Base-by-base conservation (phyloP, 805 yeast genomes). In the Pichia sporocuriosa region DNA sequence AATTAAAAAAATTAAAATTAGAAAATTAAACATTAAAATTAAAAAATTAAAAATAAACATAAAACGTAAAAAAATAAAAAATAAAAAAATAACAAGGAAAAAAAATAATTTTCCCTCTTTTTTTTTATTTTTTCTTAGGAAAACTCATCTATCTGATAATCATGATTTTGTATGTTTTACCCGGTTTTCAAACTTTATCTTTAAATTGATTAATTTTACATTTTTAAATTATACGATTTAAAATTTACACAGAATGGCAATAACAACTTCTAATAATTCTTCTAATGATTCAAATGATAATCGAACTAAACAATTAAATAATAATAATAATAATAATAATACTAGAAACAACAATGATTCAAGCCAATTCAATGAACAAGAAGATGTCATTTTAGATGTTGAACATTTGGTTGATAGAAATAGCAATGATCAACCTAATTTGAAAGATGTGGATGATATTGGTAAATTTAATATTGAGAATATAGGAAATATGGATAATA, bases 401-500 rank as follows among this genome's bases (percentile, higher is more conserved):
- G 6, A 12, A 26, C 29, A 12, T 7, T 13, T 6, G 13, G 29
- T 26, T 9, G 13, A 15, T 11, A 26, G 13, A 12, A 12, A 6
- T 15, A 26, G 13, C 29, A 15, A 26, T 12, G 5, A 13, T 26
- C 6, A 15, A 26, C 15, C 10, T 13, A 26, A 26, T 15, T 15
- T 26, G 13, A 26, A 26, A 26, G 29, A 26, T 26, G 29, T 26
- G n/a, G 10, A 13, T 6, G 29, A 26, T 26, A 26, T 26, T 26
- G 29, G 13, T 12, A 26, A 26, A 12, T 26, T 26, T 12, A 26
- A 26, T 20, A 31, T 31, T 9, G 33, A 17, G 6, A 15, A 31
- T 31, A 31, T 35, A 3, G 38, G 26, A 13, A 17, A 20, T 26
- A 35, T 35, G 7, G n/a, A n/a, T n/a, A 36, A 36, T 29, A 36